Conservation (phyloP, 768 basidiomycete genomes). For the Boletus reticulatus region DNA sequence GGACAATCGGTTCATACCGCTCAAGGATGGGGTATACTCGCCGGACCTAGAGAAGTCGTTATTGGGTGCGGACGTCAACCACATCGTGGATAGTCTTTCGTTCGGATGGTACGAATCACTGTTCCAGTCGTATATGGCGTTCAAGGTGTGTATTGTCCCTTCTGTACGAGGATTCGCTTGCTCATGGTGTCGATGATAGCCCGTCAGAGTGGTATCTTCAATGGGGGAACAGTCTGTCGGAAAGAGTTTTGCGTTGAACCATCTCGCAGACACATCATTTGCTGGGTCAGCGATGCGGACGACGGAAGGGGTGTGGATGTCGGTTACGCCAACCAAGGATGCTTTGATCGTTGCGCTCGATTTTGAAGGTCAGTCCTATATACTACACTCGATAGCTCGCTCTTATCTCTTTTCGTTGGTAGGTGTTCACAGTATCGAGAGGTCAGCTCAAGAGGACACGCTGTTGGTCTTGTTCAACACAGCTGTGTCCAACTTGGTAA, state of each 20-base stretch:
- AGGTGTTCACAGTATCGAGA: constrained; percentile 64
- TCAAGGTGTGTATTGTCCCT: constrained; percentile 37
- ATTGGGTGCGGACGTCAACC: constrained; percentile 56
- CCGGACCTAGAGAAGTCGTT: constrained; percentile 48
- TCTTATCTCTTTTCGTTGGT: not conserved
- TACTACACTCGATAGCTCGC: not conserved
- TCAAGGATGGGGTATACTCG: constrained; percentile 57
- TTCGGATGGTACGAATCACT: constrained; percentile 68
- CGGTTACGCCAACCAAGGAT: constrained; percentile 57
- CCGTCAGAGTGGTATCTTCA: constrained; percentile 62
- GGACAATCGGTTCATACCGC: constrained; percentile 59
- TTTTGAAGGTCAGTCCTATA: constrained; percentile 48
- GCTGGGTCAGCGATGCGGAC: constrained; percentile 67
- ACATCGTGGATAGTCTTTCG: constrained; percentile 53
- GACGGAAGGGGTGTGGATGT: constrained; percentile 69
- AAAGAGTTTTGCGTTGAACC: constrained; percentile 58
- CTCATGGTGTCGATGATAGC: constrained; percentile 31
- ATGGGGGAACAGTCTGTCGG: constrained; percentile 72
- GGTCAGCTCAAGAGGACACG: constrained; percentile 62
- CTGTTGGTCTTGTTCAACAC: constrained; percentile 64
- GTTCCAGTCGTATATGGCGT: constrained; percentile 60
- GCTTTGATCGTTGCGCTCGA: constrained; percentile 56
- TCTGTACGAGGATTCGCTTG: accelerated
- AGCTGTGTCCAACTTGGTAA: constrained; percentile 60
- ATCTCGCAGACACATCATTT: constrained; percentile 62